Evolutionary conservation across 306 rosid species (phyloP).

Genomic region (Cucurbita moschata): DNA sequence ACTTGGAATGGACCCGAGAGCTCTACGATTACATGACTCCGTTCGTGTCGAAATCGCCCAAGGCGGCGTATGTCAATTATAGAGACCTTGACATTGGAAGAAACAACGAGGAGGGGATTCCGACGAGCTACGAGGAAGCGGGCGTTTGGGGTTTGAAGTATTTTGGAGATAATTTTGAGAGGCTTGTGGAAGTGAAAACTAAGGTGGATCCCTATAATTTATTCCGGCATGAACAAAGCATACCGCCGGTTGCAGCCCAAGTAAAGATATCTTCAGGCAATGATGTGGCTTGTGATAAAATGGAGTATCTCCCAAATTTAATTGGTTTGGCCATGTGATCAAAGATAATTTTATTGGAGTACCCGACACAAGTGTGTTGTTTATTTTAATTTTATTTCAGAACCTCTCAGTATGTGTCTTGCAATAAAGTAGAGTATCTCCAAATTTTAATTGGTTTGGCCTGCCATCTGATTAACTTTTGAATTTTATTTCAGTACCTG

Average conservation of each 20-base stretch:
- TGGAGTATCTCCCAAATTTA: no score
- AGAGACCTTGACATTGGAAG: neutral
- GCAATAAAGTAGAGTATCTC: no score
- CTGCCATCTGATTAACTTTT: no score
- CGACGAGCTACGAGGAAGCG: neutral
- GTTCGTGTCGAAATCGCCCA: neutral
- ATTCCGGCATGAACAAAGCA: neutral
- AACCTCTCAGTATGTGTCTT: no score
- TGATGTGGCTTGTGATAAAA: neutral
- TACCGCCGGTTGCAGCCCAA: neutral
- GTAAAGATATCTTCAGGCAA: neutral
- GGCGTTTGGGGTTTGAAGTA: neutral
- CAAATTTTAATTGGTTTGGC: no score
- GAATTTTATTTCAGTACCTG: no score
- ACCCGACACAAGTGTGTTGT: no score
- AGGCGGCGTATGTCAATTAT: neutral
- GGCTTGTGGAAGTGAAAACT: neutral
- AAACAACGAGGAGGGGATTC: neutral
- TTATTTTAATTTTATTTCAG: no score
- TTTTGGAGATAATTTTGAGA: neutral
- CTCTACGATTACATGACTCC: neutral
- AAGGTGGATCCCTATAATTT: neutral
- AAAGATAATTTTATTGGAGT: no score
- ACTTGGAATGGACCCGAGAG: neutral
- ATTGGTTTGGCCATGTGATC: no score